Evolutionary conservation across 495 filamentous ascomycete species (phyloP), one percentile per base, ranked within the genome.

Genomic region (Podospora didyma): DNA sequence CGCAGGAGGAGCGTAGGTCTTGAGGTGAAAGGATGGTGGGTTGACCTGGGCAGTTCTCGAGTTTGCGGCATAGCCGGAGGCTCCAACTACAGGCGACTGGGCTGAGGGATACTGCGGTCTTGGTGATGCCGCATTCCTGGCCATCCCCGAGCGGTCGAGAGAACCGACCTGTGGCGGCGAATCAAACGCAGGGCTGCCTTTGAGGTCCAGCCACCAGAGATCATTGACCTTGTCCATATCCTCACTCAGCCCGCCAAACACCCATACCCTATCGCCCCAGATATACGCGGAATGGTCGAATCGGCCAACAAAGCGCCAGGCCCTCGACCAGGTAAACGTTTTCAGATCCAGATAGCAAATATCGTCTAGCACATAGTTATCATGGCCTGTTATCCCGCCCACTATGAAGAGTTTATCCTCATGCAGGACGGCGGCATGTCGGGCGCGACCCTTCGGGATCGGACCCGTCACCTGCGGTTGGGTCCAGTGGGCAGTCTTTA

Each of bases 201-300:
- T 94, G 53, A 97, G 80, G 72, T 98, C 94, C 41, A 98, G 77
- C 89, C 93, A 97, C 87, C 92, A 96, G 28, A 98, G 80, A 71
- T 98, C 94, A 41, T 89, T 91, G 49, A 87, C 89, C 63, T 93
- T 90, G 69, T 96, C 92, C 91, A 96, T 96, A 57, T 96, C 91
- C 54, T 92, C 89, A 48, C 88, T 89, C 50, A 97, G 75, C 21
- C 94, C 94, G 35, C 94, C 94, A 73, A 93, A 97, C n/a, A 97
- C 92, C 93, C 93, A 98, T 26, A 98, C 85, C 31, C 89, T 84
- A 39, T 89, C 91, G 51, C 86, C 73, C 77, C 91, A 96, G 44
- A 96, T 83, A 81, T 89, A 96, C 22, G 89, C 90, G 4, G 90
- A 87, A 67, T 98, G 95, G 61, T 98, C 94, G 65, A 95, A 98